Percentiles rank a stretch among this genome's conserved stretches.
Conservation (phyloP, 2,329 filamentous ascomycete genomes). For the Ophiocordyceps camponoti-rufipedis region DNA sequence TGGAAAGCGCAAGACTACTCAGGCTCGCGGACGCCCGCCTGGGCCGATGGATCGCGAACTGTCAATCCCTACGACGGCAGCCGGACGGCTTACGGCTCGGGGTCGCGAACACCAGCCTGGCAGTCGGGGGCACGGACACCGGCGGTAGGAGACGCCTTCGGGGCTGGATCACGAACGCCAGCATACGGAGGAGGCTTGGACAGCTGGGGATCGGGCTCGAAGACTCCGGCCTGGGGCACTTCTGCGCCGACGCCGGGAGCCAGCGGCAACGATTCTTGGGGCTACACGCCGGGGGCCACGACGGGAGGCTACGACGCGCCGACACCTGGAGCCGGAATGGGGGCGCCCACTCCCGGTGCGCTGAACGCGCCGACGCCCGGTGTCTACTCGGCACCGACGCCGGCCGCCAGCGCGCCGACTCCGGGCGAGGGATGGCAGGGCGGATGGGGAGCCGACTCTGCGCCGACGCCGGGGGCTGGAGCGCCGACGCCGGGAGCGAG, state of each 20-base stretch:
- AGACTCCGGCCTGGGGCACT: conserved; percentile 57
- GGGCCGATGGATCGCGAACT: conserved; percentile 49
- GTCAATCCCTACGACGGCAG: conserved; percentile 56
- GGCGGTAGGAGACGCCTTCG: conserved; percentile 40
- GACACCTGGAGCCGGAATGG: conserved; percentile 39
- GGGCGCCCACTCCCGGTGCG: conserved; percentile 42
- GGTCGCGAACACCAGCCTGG: conserved; percentile 59
- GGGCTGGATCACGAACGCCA: conserved; percentile 48
- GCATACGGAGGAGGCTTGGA: conserved; percentile 38
- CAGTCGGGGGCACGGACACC: conserved; percentile 60
- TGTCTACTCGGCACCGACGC: conserved; percentile 46
- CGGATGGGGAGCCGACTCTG: conserved; percentile 42
- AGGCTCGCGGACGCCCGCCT: conserved; percentile 50
- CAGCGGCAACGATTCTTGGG: conserved; percentile 40
- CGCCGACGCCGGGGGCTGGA: conserved; percentile 45
- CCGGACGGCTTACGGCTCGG: conserved; percentile 61
- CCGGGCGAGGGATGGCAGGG: conserved; percentile 45
- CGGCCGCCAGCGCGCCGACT: conserved; percentile 47
- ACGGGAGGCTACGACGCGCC: conserved; percentile 48
- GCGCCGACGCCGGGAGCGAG: conserved; percentile 54
- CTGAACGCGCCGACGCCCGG: conserved; percentile 56
- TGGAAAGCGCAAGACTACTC: conserved; percentile 36
- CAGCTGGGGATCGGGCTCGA: conserved; percentile 48
- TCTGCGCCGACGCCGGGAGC: conserved; percentile 40
- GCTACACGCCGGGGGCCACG: conserved; percentile 33